Evolutionary conservation across 768 basidiomycete species (phyloP).

Genomic region (Collybia sp.): DNA sequence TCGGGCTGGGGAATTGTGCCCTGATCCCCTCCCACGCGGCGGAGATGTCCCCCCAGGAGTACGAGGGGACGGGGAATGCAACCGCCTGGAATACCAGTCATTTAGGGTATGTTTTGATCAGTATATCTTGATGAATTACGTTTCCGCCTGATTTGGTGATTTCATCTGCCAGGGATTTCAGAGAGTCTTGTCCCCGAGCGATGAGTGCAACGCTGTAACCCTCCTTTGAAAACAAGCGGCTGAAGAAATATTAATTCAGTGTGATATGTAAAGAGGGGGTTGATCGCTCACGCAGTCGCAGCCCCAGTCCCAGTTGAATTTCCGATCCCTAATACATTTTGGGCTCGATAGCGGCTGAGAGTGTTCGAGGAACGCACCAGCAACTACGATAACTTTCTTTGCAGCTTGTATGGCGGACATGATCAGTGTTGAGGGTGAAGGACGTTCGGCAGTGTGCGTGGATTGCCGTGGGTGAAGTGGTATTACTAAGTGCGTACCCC

Average conservation of each 20-base stretch:
- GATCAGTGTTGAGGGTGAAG: no score
- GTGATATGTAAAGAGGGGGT: neutral
- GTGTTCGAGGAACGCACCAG: neutral
- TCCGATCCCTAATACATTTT: constrained; percentile 20
- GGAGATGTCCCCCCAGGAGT: constrained; percentile 46
- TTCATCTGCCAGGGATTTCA: constrained; percentile 49
- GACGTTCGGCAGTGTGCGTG: neutral
- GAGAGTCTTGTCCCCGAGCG: constrained; percentile 47
- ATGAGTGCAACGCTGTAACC: constrained; percentile 68
- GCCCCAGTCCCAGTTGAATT: constrained; percentile 52
- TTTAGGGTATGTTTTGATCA: neutral
- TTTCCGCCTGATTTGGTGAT: constrained; percentile 56
- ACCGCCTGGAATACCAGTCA: constrained; percentile 37
- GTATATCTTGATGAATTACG: constrained; percentile 24
- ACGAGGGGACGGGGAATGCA: constrained; percentile 48
- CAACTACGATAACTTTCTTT: neutral
- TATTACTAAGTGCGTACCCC: neutral
- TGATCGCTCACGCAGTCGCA: constrained; percentile 40
- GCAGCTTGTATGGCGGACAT: neutral
- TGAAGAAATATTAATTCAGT: constrained; percentile 14
- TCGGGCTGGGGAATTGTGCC: constrained; percentile 38
- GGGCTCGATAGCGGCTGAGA: neutral
- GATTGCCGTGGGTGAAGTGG: neutral
- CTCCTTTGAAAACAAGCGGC: constrained; percentile 54
- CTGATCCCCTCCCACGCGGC: constrained; percentile 44